Conservation (phyloP, 371 early-diverging fungal genomes). For the Basidiobolus meristosporus region DNA sequence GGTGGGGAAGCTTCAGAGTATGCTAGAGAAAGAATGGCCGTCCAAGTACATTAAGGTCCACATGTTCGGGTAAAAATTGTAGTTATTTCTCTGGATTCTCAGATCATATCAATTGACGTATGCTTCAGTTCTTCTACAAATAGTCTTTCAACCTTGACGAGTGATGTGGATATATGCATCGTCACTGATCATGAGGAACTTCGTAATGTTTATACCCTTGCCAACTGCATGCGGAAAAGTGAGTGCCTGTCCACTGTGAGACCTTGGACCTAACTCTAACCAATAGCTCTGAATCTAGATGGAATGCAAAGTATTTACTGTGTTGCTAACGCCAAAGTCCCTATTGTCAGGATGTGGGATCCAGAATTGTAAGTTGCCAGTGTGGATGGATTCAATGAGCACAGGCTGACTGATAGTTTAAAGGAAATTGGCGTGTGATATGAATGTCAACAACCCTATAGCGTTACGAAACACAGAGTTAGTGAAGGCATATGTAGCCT, state of each 20-base stretch:
- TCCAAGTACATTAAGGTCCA: conserved; percentile 7
- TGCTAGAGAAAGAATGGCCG: conserved; percentile 2
- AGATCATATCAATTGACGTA: background rate
- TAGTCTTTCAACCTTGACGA: conserved; percentile 21
- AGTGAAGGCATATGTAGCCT: conserved; percentile 49
- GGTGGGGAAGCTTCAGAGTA: background rate
- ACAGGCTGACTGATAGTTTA: background rate
- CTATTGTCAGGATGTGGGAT: conserved; percentile 38
- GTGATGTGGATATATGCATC: conserved; percentile 42
- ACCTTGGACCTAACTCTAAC: conserved; percentile 17
- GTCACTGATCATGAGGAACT: conserved; percentile 23
- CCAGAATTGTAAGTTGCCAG: conserved; percentile 24
- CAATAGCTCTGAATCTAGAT: conserved; percentile 17
- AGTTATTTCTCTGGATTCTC: too few relatives aligned
- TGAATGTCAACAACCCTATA: conserved; percentile 63
- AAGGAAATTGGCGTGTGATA: conserved; percentile 47
- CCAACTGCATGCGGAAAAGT: conserved; percentile 1
- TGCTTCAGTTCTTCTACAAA: conserved; percentile 28
- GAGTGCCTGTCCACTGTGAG: conserved; percentile 7
- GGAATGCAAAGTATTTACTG: conserved; percentile 28
- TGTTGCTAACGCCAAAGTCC: conserved; percentile 38
- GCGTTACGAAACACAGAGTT: conserved; percentile 61
- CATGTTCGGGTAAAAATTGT: conserved; percentile 14
- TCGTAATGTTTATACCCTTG: conserved; percentile 18
- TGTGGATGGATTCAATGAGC: background rate